Evolutionary conservation across 1,139 yeast genomes (phyloP).

Genomic region (Sugiyamaella neomexicana): DNA sequence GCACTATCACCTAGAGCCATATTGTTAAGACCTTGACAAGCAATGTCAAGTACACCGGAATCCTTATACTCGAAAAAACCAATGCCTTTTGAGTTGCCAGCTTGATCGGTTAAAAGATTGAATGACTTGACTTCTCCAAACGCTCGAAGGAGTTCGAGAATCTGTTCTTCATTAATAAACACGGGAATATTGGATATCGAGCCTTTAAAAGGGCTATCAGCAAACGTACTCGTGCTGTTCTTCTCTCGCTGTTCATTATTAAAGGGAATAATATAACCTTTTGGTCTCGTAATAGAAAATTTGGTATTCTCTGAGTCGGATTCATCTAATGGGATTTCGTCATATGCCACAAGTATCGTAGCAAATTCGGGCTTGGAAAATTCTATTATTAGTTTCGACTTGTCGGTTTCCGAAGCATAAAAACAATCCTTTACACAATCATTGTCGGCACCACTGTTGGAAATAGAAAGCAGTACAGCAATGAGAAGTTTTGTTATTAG

Average conservation of each 20-base stretch:
- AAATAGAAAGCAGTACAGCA: slow-evolving; percentile 20
- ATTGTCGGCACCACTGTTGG: slow-evolving; percentile 10
- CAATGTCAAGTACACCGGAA: slow-evolving; percentile 34
- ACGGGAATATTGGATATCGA: slow-evolving; percentile 46
- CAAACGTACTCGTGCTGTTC: slow-evolving; percentile 11
- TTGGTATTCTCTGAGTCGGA: slow-evolving; percentile 21
- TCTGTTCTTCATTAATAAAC: slow-evolving; percentile 42
- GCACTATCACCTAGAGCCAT: slow-evolving; percentile 38
- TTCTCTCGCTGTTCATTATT: slow-evolving; percentile 21
- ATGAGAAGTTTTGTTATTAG: slow-evolving; percentile 47
- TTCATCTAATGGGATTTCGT: slow-evolving; percentile 42
- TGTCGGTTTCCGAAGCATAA: slow-evolving; percentile 7
- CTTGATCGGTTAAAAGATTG: slow-evolving; percentile 40
- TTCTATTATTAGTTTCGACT: slow-evolving; percentile 48
- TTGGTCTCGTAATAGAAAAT: slow-evolving; percentile 54
- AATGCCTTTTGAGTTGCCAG: slow-evolving; percentile 45
- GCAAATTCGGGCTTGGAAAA: slow-evolving; percentile 58
- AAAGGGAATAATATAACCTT: slow-evolving; percentile 55
- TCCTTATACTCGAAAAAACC: slow-evolving; percentile 47
- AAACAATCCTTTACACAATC: slow-evolving; percentile 10
- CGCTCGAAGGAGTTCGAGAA: slow-evolving; percentile 42
- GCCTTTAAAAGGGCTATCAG: slow-evolving; percentile 42
- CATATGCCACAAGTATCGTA: slow-evolving; percentile 55
- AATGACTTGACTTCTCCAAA: slow-evolving; percentile 43
- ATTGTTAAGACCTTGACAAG: slow-evolving; percentile 37